Base-by-base conservation (phyloP, 768 basidiomycete species). In the Daedalea quercina region DNA sequence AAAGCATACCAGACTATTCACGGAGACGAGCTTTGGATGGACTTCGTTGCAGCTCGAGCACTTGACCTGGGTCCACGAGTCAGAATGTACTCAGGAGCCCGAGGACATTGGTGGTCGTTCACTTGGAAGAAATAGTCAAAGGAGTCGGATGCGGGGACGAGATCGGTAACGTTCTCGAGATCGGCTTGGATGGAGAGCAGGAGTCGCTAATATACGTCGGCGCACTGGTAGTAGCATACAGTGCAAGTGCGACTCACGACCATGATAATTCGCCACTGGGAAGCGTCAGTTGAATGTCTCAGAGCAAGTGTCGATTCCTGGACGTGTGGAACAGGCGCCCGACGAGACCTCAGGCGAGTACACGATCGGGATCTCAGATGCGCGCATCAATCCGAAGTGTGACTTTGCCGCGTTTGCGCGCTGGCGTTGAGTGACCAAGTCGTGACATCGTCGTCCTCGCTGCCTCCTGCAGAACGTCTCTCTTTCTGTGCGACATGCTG, bases 41-140 rank as follows among this genome's bases (percentile, higher is more conserved):
- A 69, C 67, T 69, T 91, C 89, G 51, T 87, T 75, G 63, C 90
- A 93, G 63, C 80, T 85, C 28, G 74, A 89, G 67, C 90, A 93
- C 69, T 81, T 78, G 11, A 93, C 87, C 88, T 82, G 54, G 35
- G 20, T 3, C n/a, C 19, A 34, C 35, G 31, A 20, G 19, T 31
- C n/a, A 54, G 54, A 52, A 17, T 23, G 31, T 52, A 41, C 28
- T 46, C 19, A 43, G 50, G 28, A 44, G 33, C 28, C 25, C 25
- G 54, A n/a, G 31, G 25, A 51, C 28, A 31, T 11, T 31, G 28
- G 28, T 22, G n/a, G 19, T 28, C n/a, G 20, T 33, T 25, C 13
- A 26, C 31, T 73, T 85, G 66, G 73, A 93, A 92, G 73, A 86
- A 85, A 65, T 80, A 93, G 53, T 90, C 85, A 59, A 87, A 93